A percentile compares a stretch with the other conserved stretches of the same genome.
Evolutionary conservation across 2,329 filamentous ascomycete genomes (phyloP).

Genomic region (Sporothrix humicola): DNA sequence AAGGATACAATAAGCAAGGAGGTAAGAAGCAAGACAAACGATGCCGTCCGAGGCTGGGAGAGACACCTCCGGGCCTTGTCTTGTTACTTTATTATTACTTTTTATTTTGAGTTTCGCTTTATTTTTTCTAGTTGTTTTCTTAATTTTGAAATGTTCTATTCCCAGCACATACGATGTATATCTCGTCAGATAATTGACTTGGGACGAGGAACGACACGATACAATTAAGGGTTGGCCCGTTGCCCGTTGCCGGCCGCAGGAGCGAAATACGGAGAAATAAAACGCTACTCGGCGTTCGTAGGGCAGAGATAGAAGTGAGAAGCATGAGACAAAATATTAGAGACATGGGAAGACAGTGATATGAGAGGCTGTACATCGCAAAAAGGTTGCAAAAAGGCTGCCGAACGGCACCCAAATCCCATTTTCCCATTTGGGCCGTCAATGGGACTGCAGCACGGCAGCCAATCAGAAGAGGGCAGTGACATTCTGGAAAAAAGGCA

Average conservation of each 20-base stretch:
- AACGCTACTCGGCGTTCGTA: background rate
- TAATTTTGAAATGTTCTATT: background rate
- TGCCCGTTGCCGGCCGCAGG: conserved; percentile 20
- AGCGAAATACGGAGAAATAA: conserved; percentile 22
- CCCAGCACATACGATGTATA: no score
- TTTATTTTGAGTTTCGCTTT: background rate
- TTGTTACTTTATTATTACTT: background rate
- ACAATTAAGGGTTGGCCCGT: conserved; percentile 20
- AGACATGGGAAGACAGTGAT: background rate
- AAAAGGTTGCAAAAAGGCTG: background rate
- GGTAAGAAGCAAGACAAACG: background rate
- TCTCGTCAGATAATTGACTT: background rate
- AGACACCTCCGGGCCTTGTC: conserved; percentile 8
- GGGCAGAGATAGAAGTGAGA: background rate
- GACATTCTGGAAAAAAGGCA: conserved; percentile 35
- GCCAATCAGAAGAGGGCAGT: conserved; percentile 33
- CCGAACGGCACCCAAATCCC: background rate
- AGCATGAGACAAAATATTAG: background rate
- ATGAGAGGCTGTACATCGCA: background rate
- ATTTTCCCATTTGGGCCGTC: background rate
- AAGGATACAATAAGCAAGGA: background rate
- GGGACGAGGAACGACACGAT: conserved; percentile 1
- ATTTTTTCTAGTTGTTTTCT: background rate
- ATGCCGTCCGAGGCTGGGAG: background rate
- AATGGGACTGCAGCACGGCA: background rate